Evolutionary conservation across 371 early-diverging fungal genomes (phyloP).

Genomic region (Mycotypha africana): DNA sequence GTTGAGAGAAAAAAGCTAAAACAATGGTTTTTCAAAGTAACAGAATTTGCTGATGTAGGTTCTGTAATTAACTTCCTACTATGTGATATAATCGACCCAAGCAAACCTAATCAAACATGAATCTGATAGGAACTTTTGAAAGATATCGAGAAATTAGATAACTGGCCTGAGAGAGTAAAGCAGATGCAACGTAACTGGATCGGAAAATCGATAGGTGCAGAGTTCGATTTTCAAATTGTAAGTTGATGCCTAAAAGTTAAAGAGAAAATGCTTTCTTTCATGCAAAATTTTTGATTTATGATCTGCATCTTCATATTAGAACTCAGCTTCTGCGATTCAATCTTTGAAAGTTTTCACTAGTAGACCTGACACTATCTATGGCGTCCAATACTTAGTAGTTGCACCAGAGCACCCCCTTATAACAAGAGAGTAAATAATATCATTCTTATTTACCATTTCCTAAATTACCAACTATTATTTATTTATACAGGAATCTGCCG

Average conservation of each 20-base stretch:
- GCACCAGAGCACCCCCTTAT: conserved; percentile 63
- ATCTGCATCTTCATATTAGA: neutral
- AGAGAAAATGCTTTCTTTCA: neutral
- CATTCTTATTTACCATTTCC: neutral
- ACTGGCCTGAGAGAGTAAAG: conserved; percentile 90
- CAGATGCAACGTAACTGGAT: conserved; percentile 95
- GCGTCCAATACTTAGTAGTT: conserved; percentile 74
- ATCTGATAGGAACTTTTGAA: conserved; percentile 68
- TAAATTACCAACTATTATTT: neutral
- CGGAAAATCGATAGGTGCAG: conserved; percentile 80
- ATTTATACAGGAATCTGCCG: conserved; percentile 34
- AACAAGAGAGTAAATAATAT: conserved; percentile 22
- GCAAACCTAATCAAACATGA: no score
- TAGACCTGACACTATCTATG: conserved; percentile 73
- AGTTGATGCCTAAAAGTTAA: neutral
- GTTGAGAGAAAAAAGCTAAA: conserved; percentile 81
- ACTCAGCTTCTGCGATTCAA: conserved; percentile 1
- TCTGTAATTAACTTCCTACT: no score
- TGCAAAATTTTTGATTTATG: no score
- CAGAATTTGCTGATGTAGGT: conserved; percentile 77
- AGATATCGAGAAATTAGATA: conserved; percentile 66
- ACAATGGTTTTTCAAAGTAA: conserved; percentile 93
- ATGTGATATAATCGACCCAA: no score
- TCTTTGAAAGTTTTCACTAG: conserved; percentile 75
- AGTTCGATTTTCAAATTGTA: conserved; percentile 59